These are phyloP conservation scores for Epichloe glyceriae DNA, from an alignment of 2,329 filamentous ascomycete genomes.

Conservation along the genomic window DNA sequence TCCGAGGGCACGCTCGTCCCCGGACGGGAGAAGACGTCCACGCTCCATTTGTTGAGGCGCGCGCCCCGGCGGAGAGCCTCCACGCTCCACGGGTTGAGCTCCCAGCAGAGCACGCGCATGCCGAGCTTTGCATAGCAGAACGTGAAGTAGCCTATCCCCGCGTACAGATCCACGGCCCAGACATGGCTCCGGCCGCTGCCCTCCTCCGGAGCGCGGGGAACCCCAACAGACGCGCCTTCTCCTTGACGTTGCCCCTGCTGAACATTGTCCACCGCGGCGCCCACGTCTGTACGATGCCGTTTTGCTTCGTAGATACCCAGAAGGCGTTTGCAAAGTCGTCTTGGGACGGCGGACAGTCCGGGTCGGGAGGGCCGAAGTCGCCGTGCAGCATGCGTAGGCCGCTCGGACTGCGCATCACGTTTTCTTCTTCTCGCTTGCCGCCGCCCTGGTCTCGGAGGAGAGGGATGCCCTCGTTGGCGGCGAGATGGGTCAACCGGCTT, in stretches of 20 bases:
- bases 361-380: slow-evolving; percentile 50
- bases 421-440: slow-evolving; percentile 29
- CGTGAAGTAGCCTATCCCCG: slow-evolving; percentile 86
- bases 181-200: not conserved
- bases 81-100: slow-evolving; percentile 78
- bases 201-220: slow-evolving; percentile 20
- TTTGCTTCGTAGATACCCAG: slow-evolving; percentile 70
- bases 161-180: slow-evolving; percentile 71
- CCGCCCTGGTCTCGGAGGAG: slow-evolving; percentile 21
- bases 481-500: slow-evolving; percentile 38
- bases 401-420: slow-evolving; percentile 60
- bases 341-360: slow-evolving; percentile 17
- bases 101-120: slow-evolving; percentile 70
- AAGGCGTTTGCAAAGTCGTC: slow-evolving; percentile 54
- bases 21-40: slow-evolving; percentile 34
- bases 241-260: slow-evolving; percentile 75
- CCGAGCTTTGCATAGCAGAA: slow-evolving; percentile 70
- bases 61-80: slow-evolving; percentile 73
- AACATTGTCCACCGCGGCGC: slow-evolving; percentile 91
- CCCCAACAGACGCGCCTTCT: slow-evolving; percentile 64
- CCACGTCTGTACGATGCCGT: slow-evolving; percentile 74
- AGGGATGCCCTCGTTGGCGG: slow-evolving; percentile 50
- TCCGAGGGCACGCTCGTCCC: slow-evolving; percentile 20
- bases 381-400: slow-evolving; percentile 59
- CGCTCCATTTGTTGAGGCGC: slow-evolving; percentile 50